Evolutionary conservation across 1,284 basidiomycete species (phyloP).

Genomic region (Fomitiporia mediterranea): DNA sequence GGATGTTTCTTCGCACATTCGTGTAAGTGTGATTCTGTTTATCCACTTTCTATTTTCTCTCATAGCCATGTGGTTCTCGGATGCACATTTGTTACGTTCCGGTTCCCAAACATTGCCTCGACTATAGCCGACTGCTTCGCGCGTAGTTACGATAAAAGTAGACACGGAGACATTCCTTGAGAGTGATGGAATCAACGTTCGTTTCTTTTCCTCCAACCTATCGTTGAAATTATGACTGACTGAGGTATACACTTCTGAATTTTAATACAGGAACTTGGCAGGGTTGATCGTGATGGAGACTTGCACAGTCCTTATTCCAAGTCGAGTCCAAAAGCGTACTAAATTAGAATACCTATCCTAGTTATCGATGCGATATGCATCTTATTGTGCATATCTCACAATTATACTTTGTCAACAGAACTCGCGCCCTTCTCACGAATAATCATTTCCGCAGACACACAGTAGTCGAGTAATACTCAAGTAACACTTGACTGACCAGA

Average conservation of each 20-base stretch:
- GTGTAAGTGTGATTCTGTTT: background rate
- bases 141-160: constrained; percentile 10
- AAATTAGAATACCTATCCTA: too few species aligned
- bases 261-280: background rate
- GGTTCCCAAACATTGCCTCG: background rate
- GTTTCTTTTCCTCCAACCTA: background rate
- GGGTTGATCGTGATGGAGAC: background rate
- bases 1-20: background rate
- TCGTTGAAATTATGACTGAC: too few species aligned
- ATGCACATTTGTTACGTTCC: background rate
- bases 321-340: too few species aligned
- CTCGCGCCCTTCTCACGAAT: too few species aligned
- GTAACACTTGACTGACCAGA: too few species aligned
- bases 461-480: too few species aligned
- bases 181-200: background rate
- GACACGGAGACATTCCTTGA: constrained; percentile 15
- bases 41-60: background rate
- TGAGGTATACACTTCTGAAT: background rate
- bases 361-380: too few species aligned
- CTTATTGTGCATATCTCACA: too few species aligned
- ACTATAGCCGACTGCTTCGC: background rate
- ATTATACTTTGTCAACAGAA: too few species aligned
- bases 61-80: background rate
- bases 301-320: background rate
- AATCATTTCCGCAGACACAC: too few species aligned